Evolutionary conservation across 225 moss, liverwort and hornwort genomes (phyloP).

Genomic region (Physcomitrellopsis africana): DNA sequence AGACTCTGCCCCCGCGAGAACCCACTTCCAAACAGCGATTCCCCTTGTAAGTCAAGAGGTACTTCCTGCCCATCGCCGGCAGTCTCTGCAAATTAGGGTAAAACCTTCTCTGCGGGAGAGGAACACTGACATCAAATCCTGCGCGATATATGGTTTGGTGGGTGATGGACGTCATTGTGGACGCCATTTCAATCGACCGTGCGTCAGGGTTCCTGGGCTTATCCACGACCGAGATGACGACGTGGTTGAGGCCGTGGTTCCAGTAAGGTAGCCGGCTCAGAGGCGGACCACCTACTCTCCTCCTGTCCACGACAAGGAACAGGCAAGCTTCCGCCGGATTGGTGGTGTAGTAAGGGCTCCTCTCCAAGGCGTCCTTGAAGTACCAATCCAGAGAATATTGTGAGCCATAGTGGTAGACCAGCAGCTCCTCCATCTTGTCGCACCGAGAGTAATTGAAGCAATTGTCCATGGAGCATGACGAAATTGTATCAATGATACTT

Average conservation of each 20-base stretch:
- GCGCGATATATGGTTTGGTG: slow-evolving; percentile 41
- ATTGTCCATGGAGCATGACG: slow-evolving; percentile 50
- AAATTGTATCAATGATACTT: neutral
- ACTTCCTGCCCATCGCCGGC: slow-evolving; percentile 39
- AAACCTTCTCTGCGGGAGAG: slow-evolving; percentile 32
- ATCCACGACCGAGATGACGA: slow-evolving; percentile 41
- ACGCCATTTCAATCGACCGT: slow-evolving; percentile 33
- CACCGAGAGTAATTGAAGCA: slow-evolving; percentile 56
- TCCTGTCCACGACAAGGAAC: slow-evolving; percentile 42
- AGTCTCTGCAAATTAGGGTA: slow-evolving; percentile 29
- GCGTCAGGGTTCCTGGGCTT: slow-evolving; percentile 18
- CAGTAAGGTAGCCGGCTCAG: slow-evolving; percentile 45
- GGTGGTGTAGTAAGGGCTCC: slow-evolving; percentile 45
- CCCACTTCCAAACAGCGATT: slow-evolving; percentile 25
- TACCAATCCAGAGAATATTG: slow-evolving; percentile 37
- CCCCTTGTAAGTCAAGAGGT: slow-evolving; percentile 52
- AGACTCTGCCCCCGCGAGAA: slow-evolving; percentile 33
- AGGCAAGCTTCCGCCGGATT: slow-evolving; percentile 51
- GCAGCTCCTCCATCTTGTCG: slow-evolving; percentile 52
- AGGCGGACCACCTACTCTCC: slow-evolving; percentile 15
- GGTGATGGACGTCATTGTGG: slow-evolving; percentile 45
- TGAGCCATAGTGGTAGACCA: slow-evolving; percentile 44
- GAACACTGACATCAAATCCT: slow-evolving; percentile 44
- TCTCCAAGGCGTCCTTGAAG: slow-evolving; percentile 44
- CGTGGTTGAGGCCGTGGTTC: slow-evolving; percentile 59